These are phyloP conservation scores for Tillandsia fasciculata DNA, from an alignment of 176 grass and related monocot genomes.

Conservation along the genomic window DNA sequence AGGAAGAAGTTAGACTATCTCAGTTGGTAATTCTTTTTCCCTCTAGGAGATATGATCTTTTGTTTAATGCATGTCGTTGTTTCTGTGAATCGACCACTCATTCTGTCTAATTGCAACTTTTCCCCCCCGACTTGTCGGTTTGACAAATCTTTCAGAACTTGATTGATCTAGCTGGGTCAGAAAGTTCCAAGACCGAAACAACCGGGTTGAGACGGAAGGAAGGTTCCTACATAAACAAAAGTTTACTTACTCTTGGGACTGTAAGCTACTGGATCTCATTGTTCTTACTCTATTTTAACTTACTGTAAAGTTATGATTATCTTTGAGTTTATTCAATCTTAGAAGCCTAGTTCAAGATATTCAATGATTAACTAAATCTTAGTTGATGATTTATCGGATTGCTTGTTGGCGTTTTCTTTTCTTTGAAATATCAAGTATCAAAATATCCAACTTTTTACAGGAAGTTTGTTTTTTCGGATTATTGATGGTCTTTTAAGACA, in stretches of 20 bases:
- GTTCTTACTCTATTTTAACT: constrained; percentile 10
- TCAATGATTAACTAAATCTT: too few species aligned
- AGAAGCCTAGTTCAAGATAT: not conserved
- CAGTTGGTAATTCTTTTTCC: constrained; percentile 65
- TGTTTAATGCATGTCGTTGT: constrained; percentile 13
- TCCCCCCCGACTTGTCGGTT: not conserved
- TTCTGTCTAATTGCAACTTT: not conserved
- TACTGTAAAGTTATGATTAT: not conserved
- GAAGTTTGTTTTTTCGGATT: too few species aligned
- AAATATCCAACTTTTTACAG: too few species aligned
- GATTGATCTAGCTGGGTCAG: constrained; percentile 96
- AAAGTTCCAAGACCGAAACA: constrained; percentile 99
- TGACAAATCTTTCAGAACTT: constrained; percentile 45
- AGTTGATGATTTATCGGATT: not conserved
- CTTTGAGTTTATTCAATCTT: not conserved
- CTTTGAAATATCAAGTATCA: too few species aligned
- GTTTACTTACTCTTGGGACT: constrained; percentile 94
- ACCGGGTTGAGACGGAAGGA: constrained; percentile 92
- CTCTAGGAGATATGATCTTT: not conserved
- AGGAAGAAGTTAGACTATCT: constrained; percentile 77
- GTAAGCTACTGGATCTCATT: constrained; percentile 37
- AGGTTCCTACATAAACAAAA: constrained; percentile 99
- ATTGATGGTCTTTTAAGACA: too few species aligned
- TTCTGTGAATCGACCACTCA: not conserved
- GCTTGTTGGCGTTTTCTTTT: not conserved